phyloP scores from a whole-genome alignment of 805 yeast genomes.

The Kluyveromyces nonfermentans region DNA sequence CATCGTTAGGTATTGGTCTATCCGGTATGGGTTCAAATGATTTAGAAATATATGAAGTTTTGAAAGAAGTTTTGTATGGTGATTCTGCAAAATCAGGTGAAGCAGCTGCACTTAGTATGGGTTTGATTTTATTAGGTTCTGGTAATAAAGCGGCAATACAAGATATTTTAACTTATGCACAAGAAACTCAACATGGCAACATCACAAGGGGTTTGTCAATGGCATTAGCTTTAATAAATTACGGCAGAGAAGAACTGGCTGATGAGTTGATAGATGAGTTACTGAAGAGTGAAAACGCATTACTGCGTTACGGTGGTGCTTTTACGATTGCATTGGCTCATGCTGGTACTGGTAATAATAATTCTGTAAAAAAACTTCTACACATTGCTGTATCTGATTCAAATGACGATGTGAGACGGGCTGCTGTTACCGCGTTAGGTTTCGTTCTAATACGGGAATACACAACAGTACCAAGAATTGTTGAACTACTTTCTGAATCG shows the following conservation, averaged over 20 bases:
- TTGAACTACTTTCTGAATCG: constrained; percentile 82
- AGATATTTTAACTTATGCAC: constrained; percentile 86
- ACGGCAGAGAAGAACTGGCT: constrained; percentile 78
- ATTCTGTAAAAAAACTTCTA: constrained; percentile 74
- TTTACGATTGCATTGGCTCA: constrained; percentile 91
- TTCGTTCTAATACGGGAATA: constrained; percentile 85
- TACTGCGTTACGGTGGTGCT: constrained; percentile 92
- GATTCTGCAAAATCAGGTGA: constrained; percentile 94
- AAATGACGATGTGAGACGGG: constrained; percentile 92
- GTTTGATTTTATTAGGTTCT: constrained; percentile 89
- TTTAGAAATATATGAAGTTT: constrained; percentile 64
- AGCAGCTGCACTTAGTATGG: constrained; percentile 95
- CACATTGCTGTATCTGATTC: constrained; percentile 97
- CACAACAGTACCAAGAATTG: constrained; percentile 90
- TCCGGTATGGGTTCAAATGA: constrained; percentile 92
- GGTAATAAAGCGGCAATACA: constrained; percentile 57
- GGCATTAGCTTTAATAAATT: constrained; percentile 79
- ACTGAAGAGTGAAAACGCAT: constrained; percentile 66
- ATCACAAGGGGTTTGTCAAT: constrained; percentile 89
- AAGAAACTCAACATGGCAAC: constrained; percentile 92
- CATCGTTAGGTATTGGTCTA: constrained; percentile 88
- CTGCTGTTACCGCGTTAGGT: constrained; percentile 86
- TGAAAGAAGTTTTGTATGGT: constrained; percentile 73
- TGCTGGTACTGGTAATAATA: constrained; percentile 90
- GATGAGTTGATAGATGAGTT: constrained; percentile 57